Evolutionary conservation across 1,284 basidiomycete genomes (phyloP).

Genomic region (Fomitopsis betulina): DNA sequence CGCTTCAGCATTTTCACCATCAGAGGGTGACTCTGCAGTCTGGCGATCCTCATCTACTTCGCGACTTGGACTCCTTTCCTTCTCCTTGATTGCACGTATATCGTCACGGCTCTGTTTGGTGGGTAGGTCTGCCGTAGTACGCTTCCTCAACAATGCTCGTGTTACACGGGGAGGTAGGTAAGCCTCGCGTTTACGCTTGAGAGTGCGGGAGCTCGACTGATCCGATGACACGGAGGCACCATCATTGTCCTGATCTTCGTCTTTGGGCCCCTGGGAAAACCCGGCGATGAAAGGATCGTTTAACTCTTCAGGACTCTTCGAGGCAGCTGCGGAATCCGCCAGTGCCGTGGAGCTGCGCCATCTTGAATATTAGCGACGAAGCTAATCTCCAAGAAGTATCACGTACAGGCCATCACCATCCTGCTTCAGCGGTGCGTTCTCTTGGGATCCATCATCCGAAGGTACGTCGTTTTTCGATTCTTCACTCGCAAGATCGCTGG

Average conservation of each 20-base stretch:
- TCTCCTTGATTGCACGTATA: slow-evolving; percentile 2
- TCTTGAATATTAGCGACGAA: neutral
- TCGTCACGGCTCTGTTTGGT: slow-evolving; percentile 19
- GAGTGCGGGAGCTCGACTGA: neutral
- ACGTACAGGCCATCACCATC: neutral
- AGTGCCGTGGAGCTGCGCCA: neutral
- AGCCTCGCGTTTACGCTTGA: slow-evolving; percentile 19
- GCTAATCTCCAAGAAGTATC: neutral
- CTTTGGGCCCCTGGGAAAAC: neutral
- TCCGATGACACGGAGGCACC: neutral
- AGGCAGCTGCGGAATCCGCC: neutral
- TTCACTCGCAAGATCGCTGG: neutral
- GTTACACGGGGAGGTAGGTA: slow-evolving; percentile 12
- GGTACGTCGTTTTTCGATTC: neutral
- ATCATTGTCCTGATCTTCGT: neutral
- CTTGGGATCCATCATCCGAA: neutral
- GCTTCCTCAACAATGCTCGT: slow-evolving; percentile 12
- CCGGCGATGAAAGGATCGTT: neutral
- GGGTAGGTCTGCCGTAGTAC: neutral
- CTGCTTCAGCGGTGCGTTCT: neutral
- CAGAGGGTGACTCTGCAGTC: slow-evolving; percentile 7
- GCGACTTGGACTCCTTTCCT: neutral
- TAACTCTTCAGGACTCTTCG: neutral
- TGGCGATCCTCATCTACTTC: slow-evolving; percentile 8
- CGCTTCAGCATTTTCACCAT: slow-evolving; percentile 19